Conservation (phyloP, 2,329 filamentous ascomycete genomes). For the Harringtonia aguacate region DNA sequence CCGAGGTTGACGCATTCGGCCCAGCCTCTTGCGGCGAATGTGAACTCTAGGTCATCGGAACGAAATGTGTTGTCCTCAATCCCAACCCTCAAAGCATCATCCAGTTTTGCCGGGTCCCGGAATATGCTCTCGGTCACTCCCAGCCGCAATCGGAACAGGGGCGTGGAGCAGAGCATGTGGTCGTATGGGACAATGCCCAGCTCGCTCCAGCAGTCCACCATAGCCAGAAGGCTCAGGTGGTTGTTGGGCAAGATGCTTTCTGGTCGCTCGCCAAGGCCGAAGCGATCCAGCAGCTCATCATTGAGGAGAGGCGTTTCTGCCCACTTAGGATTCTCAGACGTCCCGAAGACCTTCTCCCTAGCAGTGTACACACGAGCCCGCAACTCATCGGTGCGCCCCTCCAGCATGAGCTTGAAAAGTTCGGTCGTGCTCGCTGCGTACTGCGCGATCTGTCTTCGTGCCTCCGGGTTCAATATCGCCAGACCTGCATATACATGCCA, state of each 20-base stretch:
- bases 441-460: slow-evolving; percentile 84
- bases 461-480: slow-evolving; percentile 90
- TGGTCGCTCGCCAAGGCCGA: slow-evolving; percentile 63
- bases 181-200: slow-evolving; percentile 92
- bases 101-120: slow-evolving; percentile 67
- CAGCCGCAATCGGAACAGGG: slow-evolving; percentile 90
- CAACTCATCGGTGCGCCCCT: slow-evolving; percentile 67
- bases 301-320: slow-evolving; percentile 60
- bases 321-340: slow-evolving; percentile 53
- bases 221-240: slow-evolving; percentile 84
- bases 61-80: slow-evolving; percentile 85
- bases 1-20: slow-evolving; percentile 85
- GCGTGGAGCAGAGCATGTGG: slow-evolving; percentile 99
- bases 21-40: slow-evolving; percentile 93
- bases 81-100: slow-evolving; percentile 76
- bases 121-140: slow-evolving; percentile 97
- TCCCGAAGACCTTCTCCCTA: slow-evolving; percentile 61
- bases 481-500: slow-evolving; percentile 99
- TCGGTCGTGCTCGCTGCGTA: slow-evolving; percentile 90
- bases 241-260: slow-evolving; percentile 61
- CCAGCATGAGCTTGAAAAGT: slow-evolving; percentile 94
- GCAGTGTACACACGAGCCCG: slow-evolving; percentile 55
- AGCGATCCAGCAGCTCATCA: slow-evolving; percentile 78
- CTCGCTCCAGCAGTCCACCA: slow-evolving; percentile 97
- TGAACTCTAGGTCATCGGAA: slow-evolving; percentile 95